A percentile compares a stretch with the other conserved stretches of the same genome.
Evolutionary conservation across 2,329 filamentous ascomycete species (phyloP).

Genomic region (Fusarium sp.): DNA sequence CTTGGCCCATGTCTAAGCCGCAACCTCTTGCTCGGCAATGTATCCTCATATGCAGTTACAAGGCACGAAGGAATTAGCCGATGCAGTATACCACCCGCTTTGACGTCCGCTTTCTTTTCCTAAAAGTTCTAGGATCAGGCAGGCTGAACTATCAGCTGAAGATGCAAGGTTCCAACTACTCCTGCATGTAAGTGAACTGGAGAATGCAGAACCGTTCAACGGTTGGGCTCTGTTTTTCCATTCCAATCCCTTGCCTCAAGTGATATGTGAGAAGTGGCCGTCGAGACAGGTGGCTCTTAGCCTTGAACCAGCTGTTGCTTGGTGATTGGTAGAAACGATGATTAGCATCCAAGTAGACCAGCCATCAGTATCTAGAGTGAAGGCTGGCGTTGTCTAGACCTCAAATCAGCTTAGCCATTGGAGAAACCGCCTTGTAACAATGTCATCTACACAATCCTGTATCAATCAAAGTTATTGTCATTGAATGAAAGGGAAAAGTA

Average conservation of each 20-base stretch:
- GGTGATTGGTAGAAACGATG: constrained; percentile 13
- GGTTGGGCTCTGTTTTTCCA: neutral
- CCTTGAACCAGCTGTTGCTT: neutral
- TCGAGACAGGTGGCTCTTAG: constrained; percentile 4
- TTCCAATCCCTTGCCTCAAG: neutral
- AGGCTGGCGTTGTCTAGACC: constrained; percentile 12
- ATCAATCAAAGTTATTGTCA: constrained; percentile 7
- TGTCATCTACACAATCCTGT: constrained; percentile 3
- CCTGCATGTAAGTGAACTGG: neutral
- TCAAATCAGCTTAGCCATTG: constrained; percentile 7
- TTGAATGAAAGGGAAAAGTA: neutral
- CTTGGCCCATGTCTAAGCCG: constrained; percentile 2
- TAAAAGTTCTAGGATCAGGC: constrained; percentile 3
- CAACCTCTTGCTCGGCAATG: constrained; percentile 4
- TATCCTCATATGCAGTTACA: constrained; percentile 13
- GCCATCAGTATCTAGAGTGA: constrained; percentile 1
- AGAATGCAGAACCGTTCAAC: neutral
- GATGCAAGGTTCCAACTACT: neutral
- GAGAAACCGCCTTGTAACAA: constrained; percentile 2
- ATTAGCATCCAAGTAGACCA: neutral
- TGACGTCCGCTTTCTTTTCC: constrained; percentile 30
- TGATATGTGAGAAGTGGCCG: neutral
- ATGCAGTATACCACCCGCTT: constrained; percentile 23
- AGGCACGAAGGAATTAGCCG: neutral
- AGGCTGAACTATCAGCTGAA: constrained; percentile 31